phyloP scores from a whole-genome alignment of 192 early-diverging fungal species.

The Phycomyces blakesleeanus region DNA sequence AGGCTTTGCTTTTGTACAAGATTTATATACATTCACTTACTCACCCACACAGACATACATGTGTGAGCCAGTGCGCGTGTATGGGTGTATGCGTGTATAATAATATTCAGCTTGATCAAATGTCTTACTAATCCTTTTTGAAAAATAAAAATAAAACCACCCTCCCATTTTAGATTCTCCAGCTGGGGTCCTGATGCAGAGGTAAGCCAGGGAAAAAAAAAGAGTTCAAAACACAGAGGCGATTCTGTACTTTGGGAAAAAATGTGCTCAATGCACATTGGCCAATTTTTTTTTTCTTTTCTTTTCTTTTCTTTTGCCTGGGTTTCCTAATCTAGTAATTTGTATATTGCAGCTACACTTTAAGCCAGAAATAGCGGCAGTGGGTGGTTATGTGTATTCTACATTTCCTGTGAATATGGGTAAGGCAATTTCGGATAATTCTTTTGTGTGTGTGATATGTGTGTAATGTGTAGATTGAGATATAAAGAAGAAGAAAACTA shows the following conservation, averaged over 20 bases:
- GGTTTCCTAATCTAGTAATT: too few species aligned
- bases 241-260: not conserved
- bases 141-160: constrained; percentile 34
- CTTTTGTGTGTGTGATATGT: too few species aligned
- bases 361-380: constrained; percentile 44
- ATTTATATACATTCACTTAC: too few species aligned
- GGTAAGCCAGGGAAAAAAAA: constrained; percentile 8
- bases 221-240: constrained; percentile 35
- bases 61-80: too few species aligned
- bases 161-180: constrained; percentile 51
- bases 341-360: constrained; percentile 48
- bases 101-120: constrained; percentile 23
- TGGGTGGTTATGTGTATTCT: constrained; percentile 48
- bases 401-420: constrained; percentile 39
- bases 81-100: too few species aligned
- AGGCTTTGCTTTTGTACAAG: too few species aligned
- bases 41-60: too few species aligned
- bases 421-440: constrained; percentile 26
- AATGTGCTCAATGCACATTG: too few species aligned
- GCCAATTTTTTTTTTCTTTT: too few species aligned
- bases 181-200: constrained; percentile 53
- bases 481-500: too few species aligned
- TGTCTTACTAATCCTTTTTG: constrained; percentile 12
- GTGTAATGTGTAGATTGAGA: too few species aligned
- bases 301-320: too few species aligned